Conservation (phyloP, 306 rosid species). For the Elaeagnus macrophylla region DNA sequence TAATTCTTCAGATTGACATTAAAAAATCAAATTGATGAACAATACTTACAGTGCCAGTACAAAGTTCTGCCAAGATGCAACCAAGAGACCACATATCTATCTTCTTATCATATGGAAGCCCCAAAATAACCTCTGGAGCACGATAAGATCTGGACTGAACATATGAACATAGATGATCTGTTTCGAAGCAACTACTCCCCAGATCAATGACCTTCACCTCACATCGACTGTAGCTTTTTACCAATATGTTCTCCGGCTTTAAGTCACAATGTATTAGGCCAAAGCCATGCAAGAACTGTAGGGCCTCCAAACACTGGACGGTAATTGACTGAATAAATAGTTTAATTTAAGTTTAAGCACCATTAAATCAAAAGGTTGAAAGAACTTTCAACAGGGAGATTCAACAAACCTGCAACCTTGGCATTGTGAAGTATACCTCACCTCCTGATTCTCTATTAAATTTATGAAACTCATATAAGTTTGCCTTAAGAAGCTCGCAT, state of each 20-base stretch:
- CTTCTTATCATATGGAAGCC: conserved; percentile 92
- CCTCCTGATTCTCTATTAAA: conserved; percentile 98
- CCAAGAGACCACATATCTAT: conserved; percentile 99
- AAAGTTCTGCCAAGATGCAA: conserved; percentile 96
- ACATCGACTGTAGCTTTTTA: conserved; percentile 96
- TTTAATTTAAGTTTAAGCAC: conserved; percentile 11
- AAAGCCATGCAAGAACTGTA: conserved; percentile 81
- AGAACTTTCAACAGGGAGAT: conserved; percentile 10
- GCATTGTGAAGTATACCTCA: conserved; percentile 98
- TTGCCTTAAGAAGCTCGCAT: conserved; percentile 96
- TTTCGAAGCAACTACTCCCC: conserved; percentile 98
- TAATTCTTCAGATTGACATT: not conserved
- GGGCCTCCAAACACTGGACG: conserved; percentile 95
- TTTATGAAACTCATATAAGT: conserved; percentile 90
- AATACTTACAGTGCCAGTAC: conserved; percentile 89
- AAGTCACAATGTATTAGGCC: conserved; percentile 95
- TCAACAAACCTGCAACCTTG: conserved; percentile 84
- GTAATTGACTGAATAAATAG: conserved; percentile 74
- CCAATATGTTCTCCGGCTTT: conserved; percentile 97
- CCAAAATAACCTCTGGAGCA: conserved; percentile 99
- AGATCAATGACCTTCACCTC: conserved; percentile 99
- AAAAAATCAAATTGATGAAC: not conserved
- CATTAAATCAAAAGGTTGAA: conserved; percentile 6
- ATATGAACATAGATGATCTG: conserved; percentile 96
- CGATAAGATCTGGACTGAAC: conserved; percentile 99